Evolutionary conservation across 2,329 filamentous ascomycete genomes (phyloP), one percentile per base, ranked within the genome.

Genomic region (Aspergillus pseudonomiae): DNA sequence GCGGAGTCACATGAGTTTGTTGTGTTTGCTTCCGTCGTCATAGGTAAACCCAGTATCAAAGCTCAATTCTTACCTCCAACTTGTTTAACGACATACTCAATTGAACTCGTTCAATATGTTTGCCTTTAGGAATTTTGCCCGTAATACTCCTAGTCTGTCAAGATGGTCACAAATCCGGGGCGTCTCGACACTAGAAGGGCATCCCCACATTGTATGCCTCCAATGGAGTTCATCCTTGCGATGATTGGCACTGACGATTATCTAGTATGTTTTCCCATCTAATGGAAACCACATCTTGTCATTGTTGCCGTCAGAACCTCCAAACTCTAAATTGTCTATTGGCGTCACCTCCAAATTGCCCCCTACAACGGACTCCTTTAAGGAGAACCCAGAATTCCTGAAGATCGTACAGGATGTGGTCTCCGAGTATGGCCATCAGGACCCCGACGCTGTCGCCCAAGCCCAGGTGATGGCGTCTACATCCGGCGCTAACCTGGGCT

Each of bases 391-490:
- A 0, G 74, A 79, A 4, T 89, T 89, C 73, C 76, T 88, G 24
- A 71, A 78, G 12, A 84, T 87, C 57, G 76, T 89, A 0, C 85
- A 88, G 68, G 81, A 83, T 3, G 84, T 88, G 7, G 77, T 88
- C 61, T 75, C 80, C 32, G 75, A 84, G 41, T 75, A 88, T 71
- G 87, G 86, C 1, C 77, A 80, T 24, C 72, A 82, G 57, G 87
- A 89, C 64, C 85, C 86, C 0, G 80, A 82, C 24, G 83, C 88
- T 12, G 79, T 85, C 65, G 83, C 83, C 3, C 85, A 88, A 75
- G 87, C 87, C 4, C 80, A 84, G 45, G 84, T 86, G 59, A 88
- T 87, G 79, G 83, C 83, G 6, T 88, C 86, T 2, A 83, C 84
- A 2, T 81, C 85, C 5, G 87, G 86, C 26, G 83, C 84, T 41